Evolutionary conservation across 2,329 filamentous ascomycete genomes (phyloP), one percentile per base, ranked within the genome.

Genomic region (Aureobasidium subglaciale): DNA sequence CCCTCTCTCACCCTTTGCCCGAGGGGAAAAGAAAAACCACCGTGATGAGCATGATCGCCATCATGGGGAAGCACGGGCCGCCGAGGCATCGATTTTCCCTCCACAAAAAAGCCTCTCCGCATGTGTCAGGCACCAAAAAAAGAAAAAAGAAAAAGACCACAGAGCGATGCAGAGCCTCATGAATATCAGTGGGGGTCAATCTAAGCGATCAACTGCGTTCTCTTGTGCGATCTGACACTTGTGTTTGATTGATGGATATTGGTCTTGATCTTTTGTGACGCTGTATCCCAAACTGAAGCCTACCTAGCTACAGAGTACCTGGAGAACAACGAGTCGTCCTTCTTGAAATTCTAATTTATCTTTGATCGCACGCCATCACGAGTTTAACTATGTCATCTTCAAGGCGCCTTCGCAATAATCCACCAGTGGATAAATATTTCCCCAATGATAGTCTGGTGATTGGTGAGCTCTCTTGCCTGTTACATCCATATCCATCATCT

Each of bases 21-120:
- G n/a, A 30, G 11, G 16, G 7, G 34, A 22, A 20, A 40, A 13
- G 15, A 50, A 37, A 37, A 10, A 50, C n/a, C 18, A 50, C 46
- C 32, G 46, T 50, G 46, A 50, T 50, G 46, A 50, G 15, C 11
- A 29, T 20, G 46, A 50, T 50, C 46, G 46, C n/a, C n/a, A n/a
- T 50, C 46, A 50, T 50, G 32, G 18, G 15, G 18, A n/a, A n/a
- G 46, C 46, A 50, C 46, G 46, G 46, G 29, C 46, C 30, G 8
- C 30, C 18, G 18, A 7, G 24, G 18, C 16, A 16, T 18, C 15
- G 18, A 9, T 13, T 20, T 20, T 22, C 22, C 16, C 45, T 49
- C 45, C 45, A 37, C 32, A 32, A n/a, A 20, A 20, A 40, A 40
- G 16, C 22, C 16, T 37, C 30, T 25, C 45, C 30, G 15, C 29